Percentiles rank a stretch among this genome's conserved stretches.
Conservation (phyloP, 805 yeast species). For the Kazachstania viticola region DNA sequence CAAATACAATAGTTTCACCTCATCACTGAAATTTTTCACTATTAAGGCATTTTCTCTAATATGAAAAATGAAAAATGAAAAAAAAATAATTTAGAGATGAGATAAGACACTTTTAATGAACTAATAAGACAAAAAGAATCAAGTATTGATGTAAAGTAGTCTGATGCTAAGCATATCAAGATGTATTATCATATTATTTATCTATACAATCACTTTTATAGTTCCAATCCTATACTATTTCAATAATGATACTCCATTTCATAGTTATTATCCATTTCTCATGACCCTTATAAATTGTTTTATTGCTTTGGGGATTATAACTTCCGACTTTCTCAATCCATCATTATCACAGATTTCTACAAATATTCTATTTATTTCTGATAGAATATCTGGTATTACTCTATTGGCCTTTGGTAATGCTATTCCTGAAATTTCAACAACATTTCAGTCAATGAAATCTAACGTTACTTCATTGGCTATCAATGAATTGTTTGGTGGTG, state of each 20-base stretch:
- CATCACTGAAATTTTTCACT: too few relatives aligned
- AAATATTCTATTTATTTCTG: conserved; percentile 46
- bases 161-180: too few relatives aligned
- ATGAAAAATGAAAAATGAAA: neutral
- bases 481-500: conserved; percentile 87
- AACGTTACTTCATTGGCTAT: conserved; percentile 71
- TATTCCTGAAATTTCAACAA: conserved; percentile 78
- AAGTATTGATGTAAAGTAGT: neutral
- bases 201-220: too few relatives aligned
- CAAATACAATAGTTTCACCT: too few relatives aligned
- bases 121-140: neutral
- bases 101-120: neutral
- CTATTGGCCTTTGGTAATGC: conserved; percentile 87
- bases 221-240: too few relatives aligned
- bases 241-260: too few relatives aligned
- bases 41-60: too few relatives aligned
- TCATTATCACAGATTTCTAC: conserved; percentile 58
- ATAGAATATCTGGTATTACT: conserved; percentile 76
- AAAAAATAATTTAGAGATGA: neutral
- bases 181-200: too few relatives aligned
- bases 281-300: conserved; percentile 38
- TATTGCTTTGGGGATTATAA: conserved; percentile 59
- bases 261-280: too few relatives aligned
- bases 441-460: conserved; percentile 67
- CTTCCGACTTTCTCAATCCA: conserved; percentile 75